These are phyloP conservation scores for Cladorrhinum samala DNA, from an alignment of 495 filamentous ascomycete species.

Conservation along the genomic window DNA sequence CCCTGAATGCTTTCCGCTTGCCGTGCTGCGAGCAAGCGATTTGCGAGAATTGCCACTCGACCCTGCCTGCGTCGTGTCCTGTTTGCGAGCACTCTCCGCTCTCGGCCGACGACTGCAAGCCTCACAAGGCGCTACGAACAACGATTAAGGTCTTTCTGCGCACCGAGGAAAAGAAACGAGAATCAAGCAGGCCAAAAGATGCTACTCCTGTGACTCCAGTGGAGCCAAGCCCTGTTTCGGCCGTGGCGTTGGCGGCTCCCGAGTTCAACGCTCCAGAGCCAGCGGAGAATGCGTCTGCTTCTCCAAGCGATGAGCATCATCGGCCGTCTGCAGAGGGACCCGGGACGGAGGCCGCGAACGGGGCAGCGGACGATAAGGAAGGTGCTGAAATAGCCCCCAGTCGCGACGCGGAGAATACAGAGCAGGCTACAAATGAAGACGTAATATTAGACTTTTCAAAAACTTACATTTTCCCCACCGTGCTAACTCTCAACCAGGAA, in stretches of 20 bases:
- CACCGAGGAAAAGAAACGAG: conserved; percentile 80
- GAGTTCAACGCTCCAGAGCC: conserved; percentile 9
- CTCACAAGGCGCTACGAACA: conserved; percentile 78
- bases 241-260: conserved; percentile 12
- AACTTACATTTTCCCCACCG: too few relatives aligned
- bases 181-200: conserved; percentile 49
- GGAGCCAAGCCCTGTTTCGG: conserved; percentile 25
- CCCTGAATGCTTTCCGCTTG: conserved; percentile 82
- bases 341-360: conserved; percentile 6
- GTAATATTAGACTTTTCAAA: too few relatives aligned
- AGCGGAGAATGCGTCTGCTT: neutral
- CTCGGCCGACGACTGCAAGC: conserved; percentile 75
- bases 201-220: conserved; percentile 41
- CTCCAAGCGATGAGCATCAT: conserved; percentile 9
- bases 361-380: conserved; percentile 20
- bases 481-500: conserved; percentile 17
- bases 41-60: conserved; percentile 79
- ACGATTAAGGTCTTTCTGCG: conserved; percentile 85
- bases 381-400: conserved; percentile 14
- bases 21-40: conserved; percentile 95
- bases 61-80: conserved; percentile 74
- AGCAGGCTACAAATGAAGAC: neutral
- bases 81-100: conserved; percentile 89
- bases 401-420: conserved; percentile 4
- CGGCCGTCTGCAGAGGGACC: neutral